These are phyloP conservation scores for Periconia digitata DNA, from an alignment of 2,329 filamentous ascomycete genomes.

Conservation along the genomic window DNA sequence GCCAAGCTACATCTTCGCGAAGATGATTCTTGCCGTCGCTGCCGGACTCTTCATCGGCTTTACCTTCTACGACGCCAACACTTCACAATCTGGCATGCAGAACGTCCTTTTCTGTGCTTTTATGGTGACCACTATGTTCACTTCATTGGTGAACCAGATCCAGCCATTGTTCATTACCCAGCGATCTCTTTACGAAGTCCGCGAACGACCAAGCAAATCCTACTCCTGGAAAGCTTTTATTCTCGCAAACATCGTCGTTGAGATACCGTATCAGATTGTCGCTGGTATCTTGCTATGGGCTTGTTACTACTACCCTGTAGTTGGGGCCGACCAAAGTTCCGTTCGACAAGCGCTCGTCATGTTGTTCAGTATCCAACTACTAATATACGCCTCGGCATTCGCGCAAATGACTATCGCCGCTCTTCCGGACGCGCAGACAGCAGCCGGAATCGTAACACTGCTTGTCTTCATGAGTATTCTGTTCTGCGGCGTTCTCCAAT, in stretches of 20 bases:
- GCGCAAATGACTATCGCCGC: slow-evolving; percentile 73
- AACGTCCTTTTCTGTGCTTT: slow-evolving; percentile 55
- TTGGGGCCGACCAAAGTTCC: slow-evolving; percentile 43
- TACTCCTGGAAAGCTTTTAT: slow-evolving; percentile 78
- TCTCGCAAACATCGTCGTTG: slow-evolving; percentile 69
- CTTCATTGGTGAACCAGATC: slow-evolving; percentile 52
- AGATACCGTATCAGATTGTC: slow-evolving; percentile 67
- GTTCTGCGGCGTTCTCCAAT: slow-evolving; percentile 60
- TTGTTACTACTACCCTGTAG: slow-evolving; percentile 65
- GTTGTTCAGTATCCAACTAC: slow-evolving; percentile 65
- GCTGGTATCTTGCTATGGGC: slow-evolving; percentile 65
- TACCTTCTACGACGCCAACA: slow-evolving; percentile 44
- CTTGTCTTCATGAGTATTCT: slow-evolving; percentile 56
- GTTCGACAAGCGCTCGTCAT: slow-evolving; percentile 61
- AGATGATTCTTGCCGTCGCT: slow-evolving; percentile 29
- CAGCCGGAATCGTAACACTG: slow-evolving; percentile 61
- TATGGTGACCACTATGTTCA: slow-evolving; percentile 47
- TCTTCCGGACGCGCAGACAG: slow-evolving; percentile 69
- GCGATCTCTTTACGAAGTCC: slow-evolving; percentile 61
- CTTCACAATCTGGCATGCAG: slow-evolving; percentile 46
- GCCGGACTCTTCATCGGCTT: slow-evolving; percentile 42
- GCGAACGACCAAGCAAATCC: slow-evolving; percentile 65
- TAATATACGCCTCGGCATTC: slow-evolving; percentile 73
- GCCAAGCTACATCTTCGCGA: slow-evolving; percentile 47
- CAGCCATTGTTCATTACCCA: slow-evolving; percentile 63